Conservation (phyloP, 2,329 filamentous ascomycete species). For the Sphaerulina vaccinii region DNA sequence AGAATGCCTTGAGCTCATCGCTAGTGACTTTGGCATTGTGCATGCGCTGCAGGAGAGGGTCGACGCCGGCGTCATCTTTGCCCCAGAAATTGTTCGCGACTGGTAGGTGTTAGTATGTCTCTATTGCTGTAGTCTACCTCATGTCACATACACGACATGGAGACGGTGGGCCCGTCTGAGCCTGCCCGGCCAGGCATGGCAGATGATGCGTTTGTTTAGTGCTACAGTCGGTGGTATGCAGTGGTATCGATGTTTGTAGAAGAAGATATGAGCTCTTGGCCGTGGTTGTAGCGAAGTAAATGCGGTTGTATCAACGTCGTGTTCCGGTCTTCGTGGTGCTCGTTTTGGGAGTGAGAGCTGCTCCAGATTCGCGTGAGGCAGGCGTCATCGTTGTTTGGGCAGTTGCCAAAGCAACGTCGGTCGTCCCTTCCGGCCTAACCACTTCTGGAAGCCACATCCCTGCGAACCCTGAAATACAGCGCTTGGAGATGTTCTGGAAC, state of each 20-base stretch:
- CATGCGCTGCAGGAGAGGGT: conserved; percentile 90
- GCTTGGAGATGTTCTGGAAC: no score
- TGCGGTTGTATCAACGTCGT: conserved; percentile 11
- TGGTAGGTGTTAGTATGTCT: conserved; percentile 45
- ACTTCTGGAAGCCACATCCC: no score
- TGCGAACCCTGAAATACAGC: no score
- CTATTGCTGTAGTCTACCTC: neutral
- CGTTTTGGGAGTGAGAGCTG: no score
- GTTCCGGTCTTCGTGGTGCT: conserved; percentile 1
- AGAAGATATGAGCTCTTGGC: neutral
- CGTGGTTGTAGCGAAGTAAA: conserved; percentile 9
- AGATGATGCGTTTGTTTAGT: neutral
- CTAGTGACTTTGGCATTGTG: conserved; percentile 88
- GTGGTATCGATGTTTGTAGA: neutral
- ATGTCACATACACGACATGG: conserved; percentile 36
- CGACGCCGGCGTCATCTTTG: conserved; percentile 95
- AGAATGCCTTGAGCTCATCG: conserved; percentile 91
- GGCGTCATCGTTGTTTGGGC: no score
- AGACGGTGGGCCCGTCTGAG: conserved; percentile 39
- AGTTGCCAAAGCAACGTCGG: no score
- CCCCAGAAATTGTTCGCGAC: conserved; percentile 99
- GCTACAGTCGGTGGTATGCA: conserved; percentile 2
- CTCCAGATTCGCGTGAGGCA: neutral
- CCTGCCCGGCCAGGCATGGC: conserved; percentile 37
- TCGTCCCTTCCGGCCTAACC: no score